Base-by-base conservation (phyloP, 345 rosid genomes). In the Euphorbia pulcherrima region DNA sequence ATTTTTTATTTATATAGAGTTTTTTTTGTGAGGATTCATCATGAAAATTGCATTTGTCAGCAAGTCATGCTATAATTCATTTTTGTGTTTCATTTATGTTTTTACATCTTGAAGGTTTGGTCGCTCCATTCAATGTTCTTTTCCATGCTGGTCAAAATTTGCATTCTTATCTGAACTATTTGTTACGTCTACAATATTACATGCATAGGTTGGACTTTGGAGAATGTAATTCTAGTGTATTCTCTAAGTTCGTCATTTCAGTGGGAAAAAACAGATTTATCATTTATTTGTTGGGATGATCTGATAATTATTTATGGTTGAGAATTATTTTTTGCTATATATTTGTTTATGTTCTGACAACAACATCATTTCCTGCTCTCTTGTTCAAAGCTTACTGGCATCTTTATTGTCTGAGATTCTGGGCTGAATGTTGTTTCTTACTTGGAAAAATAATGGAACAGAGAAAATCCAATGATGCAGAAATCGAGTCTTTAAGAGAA, bases 401-500 rank as follows among this genome's bases (percentile, higher is more conserved):
- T n/a, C n/a, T n/a, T n/a, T n/a, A 16, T 16, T 39, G 10, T 39
- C 44, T 39, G 44, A 10, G 44, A 39, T 39, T 8, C 14, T 59
- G 26, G 33, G 14, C 71, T 60, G 44, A 37, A 39, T 23, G 6
- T 66, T 33, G n/a, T 55, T 37, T 48, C 17, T 54, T 62, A 13
- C 40, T 29, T 2, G 24, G 70, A 67, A 48, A 76, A 74, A 56
- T 67, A 74, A 57, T 83, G 77, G 50, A 70, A 72, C 92, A 92
- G 99, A 86, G 88, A 75, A 92, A 90, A 83, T 79, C 97, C 64
- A 87, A 64, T 71, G 99, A 89, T 48, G 97, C 94, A 5, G 99
- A 95, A 84, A 79, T 95, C 58, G 98, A 95, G 79, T 85, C 99
- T 68, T 80, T 95, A 83, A 84, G 94, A 69, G 99, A 92, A 83